Percentiles rank a stretch among this genome's conserved stretches.
These are phyloP conservation scores for apple (Malus domestica) DNA, from an alignment of 306 rosid genomes.

Conservation along the genomic window ASM211411v1 NC_041802.1:8230501-8231000, in stretches of 20 bases:
- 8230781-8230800: conserved; percentile 67
- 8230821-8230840: conserved; percentile 63
- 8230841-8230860: conserved; percentile 30
- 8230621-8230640: neutral
- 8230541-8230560: neutral
- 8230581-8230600: neutral
- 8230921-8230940: neutral
- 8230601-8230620: neutral
- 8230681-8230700: neutral
- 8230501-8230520: conserved; percentile 69
- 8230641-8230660: neutral
- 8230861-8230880: conserved; percentile 55
- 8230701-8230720: conserved; percentile 10
- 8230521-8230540: conserved; percentile 41
- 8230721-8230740: neutral
- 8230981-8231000: conserved; percentile 42
- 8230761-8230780: conserved; percentile 51
- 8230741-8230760: neutral
- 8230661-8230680: neutral
- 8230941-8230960: neutral
- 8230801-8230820: conserved; percentile 64
- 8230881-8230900: conserved; percentile 65
- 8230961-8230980: neutral
- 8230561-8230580: neutral
- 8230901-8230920: conserved; percentile 7